Evolutionary conservation across 2,329 filamentous ascomycete genomes (phyloP).

Genomic region (Ascocoryne sarcoides): DNA sequence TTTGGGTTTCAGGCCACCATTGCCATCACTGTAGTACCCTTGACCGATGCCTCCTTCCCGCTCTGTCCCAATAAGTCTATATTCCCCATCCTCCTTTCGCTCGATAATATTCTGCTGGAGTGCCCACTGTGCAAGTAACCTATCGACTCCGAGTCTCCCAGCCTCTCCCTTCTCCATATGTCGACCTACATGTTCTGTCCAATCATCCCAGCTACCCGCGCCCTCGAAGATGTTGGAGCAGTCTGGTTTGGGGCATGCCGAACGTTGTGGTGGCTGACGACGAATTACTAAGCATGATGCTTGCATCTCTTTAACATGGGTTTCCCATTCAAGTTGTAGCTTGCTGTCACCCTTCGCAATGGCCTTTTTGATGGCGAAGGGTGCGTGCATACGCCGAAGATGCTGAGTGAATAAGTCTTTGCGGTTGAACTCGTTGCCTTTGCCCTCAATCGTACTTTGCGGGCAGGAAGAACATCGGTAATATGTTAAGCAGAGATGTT

Average conservation of each 20-base stretch:
- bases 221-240: conserved; percentile 67
- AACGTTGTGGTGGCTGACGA: conserved; percentile 60
- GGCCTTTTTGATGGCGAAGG: conserved; percentile 52
- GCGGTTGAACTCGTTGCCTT: conserved; percentile 72
- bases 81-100: conserved; percentile 45
- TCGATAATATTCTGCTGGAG: conserved; percentile 57
- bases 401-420: conserved; percentile 96
- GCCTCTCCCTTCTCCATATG: conserved; percentile 75
- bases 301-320: conserved; percentile 61
- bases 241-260: conserved; percentile 61
- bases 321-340: conserved; percentile 54
- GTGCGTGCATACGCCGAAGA: conserved; percentile 84
- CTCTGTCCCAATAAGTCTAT: conserved; percentile 42
- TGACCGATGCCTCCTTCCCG: conserved; percentile 23
- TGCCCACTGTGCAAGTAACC: conserved; percentile 51
- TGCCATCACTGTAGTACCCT: conserved; percentile 28
- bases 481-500: conserved; percentile 67
- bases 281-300: conserved; percentile 63
- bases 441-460: conserved; percentile 43
- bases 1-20: conserved; percentile 18
- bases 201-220: conserved; percentile 71
- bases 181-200: conserved; percentile 84
- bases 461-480: conserved; percentile 57
- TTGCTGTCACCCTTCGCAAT: conserved; percentile 49
- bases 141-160: conserved; percentile 46